These are phyloP conservation scores for Coemansia sp. DNA, from an alignment of 192 early-diverging fungal genomes.

Conservation along the genomic window DNA sequence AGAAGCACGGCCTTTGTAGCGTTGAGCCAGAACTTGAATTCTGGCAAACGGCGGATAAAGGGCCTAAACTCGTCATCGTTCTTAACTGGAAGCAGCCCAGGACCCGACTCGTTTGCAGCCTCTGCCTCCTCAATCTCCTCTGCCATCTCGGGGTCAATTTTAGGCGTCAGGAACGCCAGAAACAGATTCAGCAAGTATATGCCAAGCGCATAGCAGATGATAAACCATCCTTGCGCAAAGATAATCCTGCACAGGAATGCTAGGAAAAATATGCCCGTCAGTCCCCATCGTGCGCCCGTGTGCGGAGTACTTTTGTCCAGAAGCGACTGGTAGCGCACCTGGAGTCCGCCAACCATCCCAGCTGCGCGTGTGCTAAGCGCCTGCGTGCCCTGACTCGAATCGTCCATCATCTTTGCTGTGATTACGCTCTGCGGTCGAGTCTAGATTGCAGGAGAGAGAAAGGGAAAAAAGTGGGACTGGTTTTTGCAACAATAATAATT, in stretches of 20 bases:
- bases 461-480: not conserved
- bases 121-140: constrained; percentile 54
- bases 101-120: constrained; percentile 53
- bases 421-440: not conserved
- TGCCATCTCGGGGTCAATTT: constrained; percentile 81
- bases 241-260: constrained; percentile 81
- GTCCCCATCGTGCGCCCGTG: constrained; percentile 71
- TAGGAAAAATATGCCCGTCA: constrained; percentile 61
- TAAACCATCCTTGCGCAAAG: constrained; percentile 89
- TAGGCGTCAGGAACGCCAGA: constrained; percentile 94
- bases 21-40: constrained; percentile 98
- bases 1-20: constrained; percentile 80
- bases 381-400: constrained; percentile 35
- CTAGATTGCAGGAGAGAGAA: not conserved
- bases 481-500: not conserved
- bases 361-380: constrained; percentile 47
- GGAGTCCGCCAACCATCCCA: constrained; percentile 32
- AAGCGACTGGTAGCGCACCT: constrained; percentile 68
- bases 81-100: constrained; percentile 73
- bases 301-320: constrained; percentile 85
- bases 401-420: constrained; percentile 49
- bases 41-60: constrained; percentile 94
- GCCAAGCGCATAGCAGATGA: constrained; percentile 91
- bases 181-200: constrained; percentile 96
- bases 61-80: constrained; percentile 95